These are phyloP conservation scores for Clonostachys sp. DNA, from an alignment of 2,329 filamentous ascomycete genomes.

Conservation along the genomic window DNA sequence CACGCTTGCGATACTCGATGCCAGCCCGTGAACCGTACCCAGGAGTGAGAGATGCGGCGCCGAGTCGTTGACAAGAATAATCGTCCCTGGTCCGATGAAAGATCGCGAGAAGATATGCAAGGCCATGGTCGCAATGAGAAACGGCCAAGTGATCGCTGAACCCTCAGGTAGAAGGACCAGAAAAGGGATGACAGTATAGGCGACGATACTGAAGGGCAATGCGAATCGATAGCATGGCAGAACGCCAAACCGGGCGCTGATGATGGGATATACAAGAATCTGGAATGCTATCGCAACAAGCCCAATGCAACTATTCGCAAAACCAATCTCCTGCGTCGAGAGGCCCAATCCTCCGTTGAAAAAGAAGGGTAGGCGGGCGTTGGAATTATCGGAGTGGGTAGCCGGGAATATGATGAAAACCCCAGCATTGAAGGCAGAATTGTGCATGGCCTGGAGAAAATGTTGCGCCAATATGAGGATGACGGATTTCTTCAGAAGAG, in stretches of 20 bases:
- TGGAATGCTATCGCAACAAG: conserved; percentile 13
- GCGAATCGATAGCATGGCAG: conserved; percentile 9
- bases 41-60: conserved; percentile 10
- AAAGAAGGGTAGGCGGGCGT: conserved; percentile 6
- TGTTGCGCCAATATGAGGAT: not conserved
- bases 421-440: conserved; percentile 11
- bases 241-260: conserved; percentile 8
- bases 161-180: conserved; percentile 10
- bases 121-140: conserved; percentile 7
- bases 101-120: conserved; percentile 12
- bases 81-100: conserved; percentile 14
- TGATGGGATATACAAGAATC: conserved; percentile 10
- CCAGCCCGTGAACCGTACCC: conserved; percentile 14
- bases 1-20: conserved; percentile 13
- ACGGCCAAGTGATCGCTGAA: conserved; percentile 8
- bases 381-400: conserved; percentile 1
- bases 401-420: conserved; percentile 12
- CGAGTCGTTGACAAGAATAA: conserved; percentile 15
- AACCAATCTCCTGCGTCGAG: conserved; percentile 11
- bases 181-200: conserved; percentile 11
- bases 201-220: conserved; percentile 11
- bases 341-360: conserved; percentile 14
- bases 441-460: not conserved
- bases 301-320: conserved; percentile 14
- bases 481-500: not conserved